Base-by-base conservation (phyloP, 148 eudicot genomes). In the Heliosperma pusillum region DNA sequence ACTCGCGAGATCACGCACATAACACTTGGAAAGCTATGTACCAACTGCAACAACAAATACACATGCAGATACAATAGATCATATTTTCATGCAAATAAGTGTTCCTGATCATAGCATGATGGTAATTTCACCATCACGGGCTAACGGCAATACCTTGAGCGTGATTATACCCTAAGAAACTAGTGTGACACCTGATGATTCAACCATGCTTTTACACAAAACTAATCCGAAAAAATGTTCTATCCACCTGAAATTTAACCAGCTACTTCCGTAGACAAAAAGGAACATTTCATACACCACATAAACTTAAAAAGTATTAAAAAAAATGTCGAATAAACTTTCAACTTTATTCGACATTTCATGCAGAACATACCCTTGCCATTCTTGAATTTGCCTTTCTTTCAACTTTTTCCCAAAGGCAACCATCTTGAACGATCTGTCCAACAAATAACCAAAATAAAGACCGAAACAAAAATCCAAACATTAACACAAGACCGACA, bases 401-500 rank as follows among this genome's bases (percentile, higher is more conserved):
- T 91, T 94, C 88, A 94, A 73, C 91, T 90, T 91, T 45, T 94
- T 94, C 76, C 98, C 98, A 77, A 94, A 94, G 24, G 90, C 93
- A 82, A 83, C 86, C 86, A 83, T 83, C 71, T 66, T 83, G 55
- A 73, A 69, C 27, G 45, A 77, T 77, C 86, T 83, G 73, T 21
- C 59, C 11, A 79, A 79, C 5, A 6, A 58, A 56, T 69, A 73
- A 61, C 27, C 30, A 26, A 66, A 19, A 56, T 5, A 0, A 42
- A 3, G 21, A 3, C 45, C 66, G 27, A 58, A 22, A 66, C 10
- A 36, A 57, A 42, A 40, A 36, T 10, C 24, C 53, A 22, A 79
- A 52, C 53, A 52, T 30, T 24, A 2, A 58, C 53, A 4, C 44
- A 9, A 36, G 17, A 60, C 33, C 13, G 2, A 36, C 58, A 52